These are phyloP conservation scores for Xanthoparmelia taractica DNA, from an alignment of 495 filamentous ascomycete species.

Conservation along the genomic window DNA sequence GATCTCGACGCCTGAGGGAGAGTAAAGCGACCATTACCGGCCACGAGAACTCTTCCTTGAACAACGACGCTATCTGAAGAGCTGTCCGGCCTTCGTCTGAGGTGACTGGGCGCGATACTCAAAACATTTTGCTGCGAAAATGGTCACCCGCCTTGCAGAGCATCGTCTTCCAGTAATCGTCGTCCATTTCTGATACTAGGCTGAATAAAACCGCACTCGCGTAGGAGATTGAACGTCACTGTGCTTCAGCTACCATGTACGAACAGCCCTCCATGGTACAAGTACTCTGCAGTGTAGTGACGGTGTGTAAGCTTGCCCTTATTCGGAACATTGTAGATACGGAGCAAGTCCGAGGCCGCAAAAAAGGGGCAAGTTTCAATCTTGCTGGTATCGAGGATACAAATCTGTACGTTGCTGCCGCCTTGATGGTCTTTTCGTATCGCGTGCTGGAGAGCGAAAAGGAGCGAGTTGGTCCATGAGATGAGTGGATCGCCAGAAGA, in stretches of 20 bases:
- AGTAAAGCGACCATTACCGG: not conserved
- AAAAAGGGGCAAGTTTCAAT: not conserved
- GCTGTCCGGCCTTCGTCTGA: not conserved
- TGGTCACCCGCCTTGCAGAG: not conserved
- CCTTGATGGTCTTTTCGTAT: not conserved
- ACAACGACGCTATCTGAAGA: not conserved
- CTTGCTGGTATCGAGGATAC: not conserved
- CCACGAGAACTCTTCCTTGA: not conserved
- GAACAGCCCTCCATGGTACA: constrained; percentile 1
- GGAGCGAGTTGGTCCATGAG: constrained; percentile 5
- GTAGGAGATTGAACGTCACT: not conserved
- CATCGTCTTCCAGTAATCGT: not conserved
- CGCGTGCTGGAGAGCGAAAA: not conserved
- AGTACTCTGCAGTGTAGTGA: not conserved
- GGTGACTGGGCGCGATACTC: not conserved
- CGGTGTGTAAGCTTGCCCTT: not conserved
- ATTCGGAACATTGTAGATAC: not conserved
- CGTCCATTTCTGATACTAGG: constrained; percentile 3
- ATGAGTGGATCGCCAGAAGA: not conserved
- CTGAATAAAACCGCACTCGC: not conserved
- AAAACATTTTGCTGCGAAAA: not conserved
- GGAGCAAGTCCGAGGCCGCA: not conserved
- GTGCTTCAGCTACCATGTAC: not conserved
- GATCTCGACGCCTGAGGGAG: not conserved
- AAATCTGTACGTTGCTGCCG: not conserved